Base-by-base conservation (phyloP, 495 filamentous ascomycete species). In the Neurospora intermedia region DNA sequence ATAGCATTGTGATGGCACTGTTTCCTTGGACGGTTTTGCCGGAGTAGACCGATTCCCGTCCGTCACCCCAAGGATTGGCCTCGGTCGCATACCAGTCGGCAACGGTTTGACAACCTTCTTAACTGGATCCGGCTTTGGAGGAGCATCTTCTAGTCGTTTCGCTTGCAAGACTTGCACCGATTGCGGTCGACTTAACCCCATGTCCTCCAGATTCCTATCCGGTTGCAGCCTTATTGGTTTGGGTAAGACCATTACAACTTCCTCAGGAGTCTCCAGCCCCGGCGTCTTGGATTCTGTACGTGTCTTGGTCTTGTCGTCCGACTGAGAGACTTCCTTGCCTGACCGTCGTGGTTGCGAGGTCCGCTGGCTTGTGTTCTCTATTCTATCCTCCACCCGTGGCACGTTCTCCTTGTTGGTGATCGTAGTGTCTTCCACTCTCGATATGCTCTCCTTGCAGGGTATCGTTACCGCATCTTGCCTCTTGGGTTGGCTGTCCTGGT, bases 401-500 rank as follows among this genome's bases (percentile, higher is more conserved):
- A 35, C 18, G 27, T 5, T 2, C 27, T 62, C 54, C 13, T 66
- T 35, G 27, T 8, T 1, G 54, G 0, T 18, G 6, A 16, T 62
- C 1, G 54, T 16, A 0, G 27, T 0, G 27, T 18, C 54, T 16
- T 62, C 54, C 27, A 16, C 48, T 10, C 23, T 10, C 10, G 40
- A 41, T 41, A 11, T 41, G 20, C 11, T 23, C 20, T 11, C 20
- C 20, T 54, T 15, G 46, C 13, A 11, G 5, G 48, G 27, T 35
- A 62, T 62, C 13, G 5, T 62, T 1, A 2, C 27, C 27, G 15
- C 15, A 62, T 62, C 15, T 35, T 4, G 27, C 54, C 27, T 35
- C 15, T 5, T 27, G 23, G 74, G 23, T 62, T 70, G 72, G 3
- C 71, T 45, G 13, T 73, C 74, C 11, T 76, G 72, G 16, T 71